Conservation (phyloP, 208 protist genomes). For the Wallacemonas sp. region DNA sequence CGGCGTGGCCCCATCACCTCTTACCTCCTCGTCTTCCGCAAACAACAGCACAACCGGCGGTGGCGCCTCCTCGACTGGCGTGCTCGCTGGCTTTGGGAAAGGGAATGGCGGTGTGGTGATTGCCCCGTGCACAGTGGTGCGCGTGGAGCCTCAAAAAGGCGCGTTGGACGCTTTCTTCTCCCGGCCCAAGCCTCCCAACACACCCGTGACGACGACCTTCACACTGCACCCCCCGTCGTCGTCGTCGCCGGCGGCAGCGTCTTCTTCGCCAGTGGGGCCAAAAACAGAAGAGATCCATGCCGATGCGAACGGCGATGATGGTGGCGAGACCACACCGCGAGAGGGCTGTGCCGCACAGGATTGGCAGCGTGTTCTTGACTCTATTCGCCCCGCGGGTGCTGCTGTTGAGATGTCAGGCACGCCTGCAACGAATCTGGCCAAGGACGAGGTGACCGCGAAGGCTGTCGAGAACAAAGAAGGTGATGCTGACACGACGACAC, state of each 20-base stretch:
- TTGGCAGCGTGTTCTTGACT: neutral
- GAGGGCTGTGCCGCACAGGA: neutral
- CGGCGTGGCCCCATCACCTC: slow-evolving; percentile 25
- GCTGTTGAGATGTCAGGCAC: too few relatives aligned
- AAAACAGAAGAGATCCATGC: too few relatives aligned
- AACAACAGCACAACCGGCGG: neutral
- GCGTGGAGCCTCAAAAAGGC: slow-evolving; percentile 73
- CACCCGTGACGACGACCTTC: neutral
- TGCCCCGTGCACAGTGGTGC: slow-evolving; percentile 71
- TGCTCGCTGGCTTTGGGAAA: neutral
- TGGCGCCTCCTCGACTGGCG: neutral
- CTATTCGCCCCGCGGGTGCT: slow-evolving; percentile 12
- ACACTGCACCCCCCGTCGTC: too few relatives aligned
- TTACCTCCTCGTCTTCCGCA: too few relatives aligned
- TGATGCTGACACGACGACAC: too few relatives aligned
- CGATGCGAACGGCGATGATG: neutral
- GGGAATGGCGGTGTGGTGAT: slow-evolving; percentile 23
- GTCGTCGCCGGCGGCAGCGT: neutral
- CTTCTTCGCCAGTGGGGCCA: neutral
- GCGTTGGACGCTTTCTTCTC: slow-evolving; percentile 70
- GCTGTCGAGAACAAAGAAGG: too few relatives aligned
- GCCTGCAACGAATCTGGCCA: too few relatives aligned
- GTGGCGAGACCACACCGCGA: too few relatives aligned
- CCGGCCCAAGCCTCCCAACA: neutral
- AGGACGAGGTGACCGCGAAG: too few relatives aligned